Conservation (phyloP, 2,329 filamentous ascomycete species). For the Chalara sp. region DNA sequence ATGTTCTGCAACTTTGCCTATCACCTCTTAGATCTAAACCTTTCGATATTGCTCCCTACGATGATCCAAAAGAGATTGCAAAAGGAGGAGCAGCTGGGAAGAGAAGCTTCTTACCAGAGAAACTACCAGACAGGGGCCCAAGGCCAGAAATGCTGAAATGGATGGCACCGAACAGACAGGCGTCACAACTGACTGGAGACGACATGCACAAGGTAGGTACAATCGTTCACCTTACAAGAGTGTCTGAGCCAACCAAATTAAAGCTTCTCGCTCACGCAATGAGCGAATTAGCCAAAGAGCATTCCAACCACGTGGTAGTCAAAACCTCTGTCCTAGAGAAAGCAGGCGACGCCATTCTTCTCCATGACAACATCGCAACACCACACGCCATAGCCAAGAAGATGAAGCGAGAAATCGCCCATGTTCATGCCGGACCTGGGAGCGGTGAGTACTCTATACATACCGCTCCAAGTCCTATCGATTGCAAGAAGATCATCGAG, state of each 20-base stretch:
- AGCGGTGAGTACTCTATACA: conserved; percentile 18
- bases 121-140: conserved; percentile 13
- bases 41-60: conserved; percentile 13
- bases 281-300: conserved; percentile 8
- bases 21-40: conserved; percentile 14
- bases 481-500: conserved; percentile 20
- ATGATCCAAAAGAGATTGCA: conserved; percentile 15
- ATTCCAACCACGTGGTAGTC: conserved; percentile 9
- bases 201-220: conserved; percentile 15
- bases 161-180: conserved; percentile 18
- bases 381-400: conserved; percentile 13
- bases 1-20: conserved; percentile 15
- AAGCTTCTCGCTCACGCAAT: conserved; percentile 12
- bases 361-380: conserved; percentile 11
- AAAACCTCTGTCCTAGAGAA: conserved; percentile 18
- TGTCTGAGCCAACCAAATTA: neutral
- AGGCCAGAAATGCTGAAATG: conserved; percentile 15
- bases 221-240: neutral
- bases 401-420: conserved; percentile 17
- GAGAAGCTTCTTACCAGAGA: conserved; percentile 9
- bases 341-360: conserved; percentile 15
- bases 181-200: conserved; percentile 10
- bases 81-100: conserved; percentile 15
- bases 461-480: conserved; percentile 15
- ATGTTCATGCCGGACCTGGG: conserved; percentile 15